Percentiles rank a stretch among this genome's conserved stretches.
phyloP scores from a whole-genome alignment of 83 land plant species.

The Thuja plicata region DNA sequence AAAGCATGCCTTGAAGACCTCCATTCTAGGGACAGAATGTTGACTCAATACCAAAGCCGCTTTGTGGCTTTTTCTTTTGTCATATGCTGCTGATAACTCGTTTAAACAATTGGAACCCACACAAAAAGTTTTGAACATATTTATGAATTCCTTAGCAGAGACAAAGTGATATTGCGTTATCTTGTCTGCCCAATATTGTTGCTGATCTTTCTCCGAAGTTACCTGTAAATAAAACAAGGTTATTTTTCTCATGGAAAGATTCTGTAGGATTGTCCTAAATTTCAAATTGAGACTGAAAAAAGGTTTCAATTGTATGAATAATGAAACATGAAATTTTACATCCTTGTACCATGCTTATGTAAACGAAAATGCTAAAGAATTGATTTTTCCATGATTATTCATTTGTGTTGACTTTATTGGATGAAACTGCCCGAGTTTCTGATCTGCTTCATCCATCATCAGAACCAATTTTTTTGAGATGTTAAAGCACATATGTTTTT shows the following conservation, averaged over 20 bases:
- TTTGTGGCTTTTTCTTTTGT: conserved; percentile 50
- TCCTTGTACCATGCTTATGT: not conserved
- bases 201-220: conserved; percentile 85
- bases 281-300: not conserved
- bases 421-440: not conserved
- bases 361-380: not conserved
- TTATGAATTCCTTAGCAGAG: conserved; percentile 59
- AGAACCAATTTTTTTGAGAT: not conserved
- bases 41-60: conserved; percentile 61
- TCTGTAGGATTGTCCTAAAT: not conserved
- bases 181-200: conserved; percentile 79
- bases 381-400: not conserved
- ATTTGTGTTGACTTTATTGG: not conserved
- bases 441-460: not conserved
- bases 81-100: conserved; percentile 61
- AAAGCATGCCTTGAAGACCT: conserved; percentile 67
- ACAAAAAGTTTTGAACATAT: conserved; percentile 59
- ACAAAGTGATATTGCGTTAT: conserved; percentile 57
- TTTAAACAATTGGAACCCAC: conserved; percentile 47
- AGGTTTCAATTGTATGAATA: not conserved
- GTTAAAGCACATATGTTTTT: not conserved
- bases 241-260: not conserved
- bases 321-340: not conserved
- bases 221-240: conserved; percentile 35
- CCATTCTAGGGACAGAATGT: conserved; percentile 42